Percentiles rank a stretch among this genome's conserved stretches.
phyloP scores from a whole-genome alignment of 2,329 filamentous ascomycete genomes.

The Penicillium sp. region DNA sequence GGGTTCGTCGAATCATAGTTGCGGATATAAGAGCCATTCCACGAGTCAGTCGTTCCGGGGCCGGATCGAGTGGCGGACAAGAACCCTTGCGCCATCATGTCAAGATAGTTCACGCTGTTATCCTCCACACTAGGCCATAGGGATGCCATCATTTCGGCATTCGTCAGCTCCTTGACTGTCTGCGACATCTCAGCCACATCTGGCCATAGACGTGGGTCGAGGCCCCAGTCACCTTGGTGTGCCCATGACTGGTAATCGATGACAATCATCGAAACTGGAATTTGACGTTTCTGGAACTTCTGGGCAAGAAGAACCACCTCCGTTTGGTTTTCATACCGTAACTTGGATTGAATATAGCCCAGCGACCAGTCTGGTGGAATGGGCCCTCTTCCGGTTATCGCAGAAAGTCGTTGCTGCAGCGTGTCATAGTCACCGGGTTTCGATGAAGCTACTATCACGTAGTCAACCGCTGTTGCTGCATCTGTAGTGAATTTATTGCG shows the following conservation, averaged over 20 bases:
- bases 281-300: slow-evolving; percentile 49
- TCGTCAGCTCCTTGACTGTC: slow-evolving; percentile 51
- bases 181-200: slow-evolving; percentile 59
- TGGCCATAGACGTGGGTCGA: slow-evolving; percentile 58
- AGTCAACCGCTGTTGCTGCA: slow-evolving; percentile 54
- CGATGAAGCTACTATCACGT: slow-evolving; percentile 54
- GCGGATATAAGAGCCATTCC: slow-evolving; percentile 53
- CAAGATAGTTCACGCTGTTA: slow-evolving; percentile 52
- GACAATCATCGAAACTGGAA: slow-evolving; percentile 61
- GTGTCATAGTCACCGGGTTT: slow-evolving; percentile 46
- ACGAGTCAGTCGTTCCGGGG: slow-evolving; percentile 53
- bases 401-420: slow-evolving; percentile 52
- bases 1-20: slow-evolving; percentile 59
- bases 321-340: slow-evolving; percentile 60
- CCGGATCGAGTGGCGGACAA: slow-evolving; percentile 57
- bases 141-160: slow-evolving; percentile 61
- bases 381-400: slow-evolving; percentile 53
- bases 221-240: slow-evolving; percentile 60
- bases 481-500: slow-evolving; percentile 55
- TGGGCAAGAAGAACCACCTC: slow-evolving; percentile 56
- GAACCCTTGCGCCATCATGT: slow-evolving; percentile 56
- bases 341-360: slow-evolving; percentile 62
- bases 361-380: slow-evolving; percentile 62
- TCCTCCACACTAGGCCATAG: slow-evolving; percentile 62
- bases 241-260: slow-evolving; percentile 64